phyloP scores from a whole-genome alignment of 139 green algal species.

The Haematococcus lacustris region DNA sequence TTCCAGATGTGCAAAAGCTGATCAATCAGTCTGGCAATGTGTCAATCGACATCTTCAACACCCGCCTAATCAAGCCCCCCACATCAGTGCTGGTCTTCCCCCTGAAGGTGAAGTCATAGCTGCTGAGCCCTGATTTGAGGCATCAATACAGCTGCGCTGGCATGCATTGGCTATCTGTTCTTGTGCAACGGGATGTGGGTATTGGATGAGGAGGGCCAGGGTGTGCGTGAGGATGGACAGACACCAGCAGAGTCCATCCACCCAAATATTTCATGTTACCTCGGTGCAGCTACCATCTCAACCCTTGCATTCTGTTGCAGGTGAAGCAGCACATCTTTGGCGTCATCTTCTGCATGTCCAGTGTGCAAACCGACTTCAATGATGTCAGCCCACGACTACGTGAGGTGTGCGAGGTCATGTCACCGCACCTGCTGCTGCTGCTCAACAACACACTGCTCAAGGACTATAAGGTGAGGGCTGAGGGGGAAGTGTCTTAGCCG shows the following conservation, averaged over 20 bases:
- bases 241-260: too few relatives aligned
- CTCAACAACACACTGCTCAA: conserved; percentile 15
- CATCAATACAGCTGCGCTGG: too few relatives aligned
- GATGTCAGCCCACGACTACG: conserved; percentile 33
- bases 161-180: too few relatives aligned
- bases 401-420: conserved; percentile 41
- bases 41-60: conserved; percentile 50
- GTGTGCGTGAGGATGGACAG: too few relatives aligned
- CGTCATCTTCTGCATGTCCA: conserved; percentile 46
- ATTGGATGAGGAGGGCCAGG: too few relatives aligned
- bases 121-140: too few relatives aligned
- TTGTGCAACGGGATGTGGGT: too few relatives aligned
- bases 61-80: conserved; percentile 45
- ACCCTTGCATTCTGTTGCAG: background rate
- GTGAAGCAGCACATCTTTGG: conserved; percentile 48
- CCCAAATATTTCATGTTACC: too few relatives aligned
- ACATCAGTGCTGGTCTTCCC: conserved; percentile 49
- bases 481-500: background rate
- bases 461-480: too few relatives aligned
- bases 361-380: conserved; percentile 30
- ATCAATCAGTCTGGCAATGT: conserved; percentile 57
- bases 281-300: background rate
- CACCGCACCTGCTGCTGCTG: conserved; percentile 30
- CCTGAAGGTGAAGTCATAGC: conserved; percentile 37
- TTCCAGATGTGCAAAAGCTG: conserved; percentile 56